Evolutionary conservation across 1,284 basidiomycete species (phyloP).

Genomic region (Vanrija pseudolonga): DNA sequence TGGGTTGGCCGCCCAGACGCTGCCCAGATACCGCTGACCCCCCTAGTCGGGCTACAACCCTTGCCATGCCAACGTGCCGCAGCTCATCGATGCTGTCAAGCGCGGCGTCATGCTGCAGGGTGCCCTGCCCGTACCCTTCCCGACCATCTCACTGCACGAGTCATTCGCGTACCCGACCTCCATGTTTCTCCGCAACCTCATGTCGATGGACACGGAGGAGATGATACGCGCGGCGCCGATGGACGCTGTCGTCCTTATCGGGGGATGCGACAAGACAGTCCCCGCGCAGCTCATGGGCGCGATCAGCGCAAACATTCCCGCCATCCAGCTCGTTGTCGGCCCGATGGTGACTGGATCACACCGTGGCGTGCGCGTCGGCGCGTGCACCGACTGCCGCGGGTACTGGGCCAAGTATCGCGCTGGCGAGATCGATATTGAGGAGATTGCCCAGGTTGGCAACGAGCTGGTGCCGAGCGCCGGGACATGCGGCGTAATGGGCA

Average conservation of each 20-base stretch:
- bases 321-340: conserved; percentile 43
- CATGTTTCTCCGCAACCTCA: conserved; percentile 46
- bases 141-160: conserved; percentile 46
- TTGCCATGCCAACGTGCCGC: conserved; percentile 43
- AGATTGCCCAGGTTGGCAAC: conserved; percentile 41
- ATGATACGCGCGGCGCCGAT: conserved; percentile 47
- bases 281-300: conserved; percentile 48
- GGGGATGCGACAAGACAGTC: conserved; percentile 48
- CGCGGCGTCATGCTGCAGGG: conserved; percentile 42
- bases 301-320: conserved; percentile 42
- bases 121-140: conserved; percentile 41
- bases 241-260: conserved; percentile 45
- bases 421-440: conserved; percentile 43
- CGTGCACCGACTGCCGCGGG: conserved; percentile 45
- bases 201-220: conserved; percentile 47
- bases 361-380: conserved; percentile 39
- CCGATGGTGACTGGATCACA: conserved; percentile 46
- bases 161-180: conserved; percentile 43
- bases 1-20: not conserved
- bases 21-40: conserved; percentile 1
- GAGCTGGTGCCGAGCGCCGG: conserved; percentile 44
- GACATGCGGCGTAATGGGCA: conserved; percentile 49
- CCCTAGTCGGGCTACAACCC: conserved; percentile 42
- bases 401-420: conserved; percentile 45
- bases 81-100: conserved; percentile 40